Percentiles rank a stretch among this genome's conserved stretches.
Conservation (phyloP, 2,329 filamentous ascomycete species). For the Ophiocordyceps camponoti-saundersi region DNA sequence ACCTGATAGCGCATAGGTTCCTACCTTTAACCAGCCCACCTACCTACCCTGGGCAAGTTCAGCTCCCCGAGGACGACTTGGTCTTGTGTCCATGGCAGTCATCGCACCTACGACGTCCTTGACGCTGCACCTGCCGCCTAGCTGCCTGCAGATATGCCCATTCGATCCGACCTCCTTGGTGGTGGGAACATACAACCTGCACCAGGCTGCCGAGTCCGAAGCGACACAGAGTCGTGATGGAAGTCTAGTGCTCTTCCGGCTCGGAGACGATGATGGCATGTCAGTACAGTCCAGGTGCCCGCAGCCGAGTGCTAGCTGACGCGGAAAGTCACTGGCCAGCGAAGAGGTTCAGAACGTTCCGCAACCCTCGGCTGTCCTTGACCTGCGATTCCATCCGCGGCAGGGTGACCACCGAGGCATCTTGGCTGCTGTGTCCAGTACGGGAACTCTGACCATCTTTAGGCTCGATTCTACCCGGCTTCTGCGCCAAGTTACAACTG, state of each 20-base stretch:
- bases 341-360: slow-evolving; percentile 33
- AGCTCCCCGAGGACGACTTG: background rate
- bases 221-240: slow-evolving; percentile 51
- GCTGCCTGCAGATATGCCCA: slow-evolving; percentile 62
- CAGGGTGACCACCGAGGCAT: slow-evolving; percentile 23
- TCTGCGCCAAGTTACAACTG: slow-evolving; percentile 23
- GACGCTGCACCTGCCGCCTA: slow-evolving; percentile 51
- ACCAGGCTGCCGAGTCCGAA: slow-evolving; percentile 7
- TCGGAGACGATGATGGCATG: slow-evolving; percentile 32
- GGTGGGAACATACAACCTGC: slow-evolving; percentile 69
- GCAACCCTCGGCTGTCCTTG: slow-evolving; percentile 61
- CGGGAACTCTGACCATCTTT: slow-evolving; percentile 52
- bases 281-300: slow-evolving; percentile 21
- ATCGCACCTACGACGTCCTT: slow-evolving; percentile 29
- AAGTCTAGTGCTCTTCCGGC: slow-evolving; percentile 49
- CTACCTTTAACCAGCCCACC: background rate
- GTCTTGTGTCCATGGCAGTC: background rate
- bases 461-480: slow-evolving; percentile 24
- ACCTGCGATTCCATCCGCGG: slow-evolving; percentile 60
- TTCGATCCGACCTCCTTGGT: slow-evolving; percentile 47
- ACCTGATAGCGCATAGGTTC: background rate
- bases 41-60: background rate
- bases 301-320: background rate
- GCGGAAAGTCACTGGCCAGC: slow-evolving; percentile 1
- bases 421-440: slow-evolving; percentile 64